phyloP scores from a whole-genome alignment of 139 green algal genomes.

The Chlamydomonas sphaeroides region DNA sequence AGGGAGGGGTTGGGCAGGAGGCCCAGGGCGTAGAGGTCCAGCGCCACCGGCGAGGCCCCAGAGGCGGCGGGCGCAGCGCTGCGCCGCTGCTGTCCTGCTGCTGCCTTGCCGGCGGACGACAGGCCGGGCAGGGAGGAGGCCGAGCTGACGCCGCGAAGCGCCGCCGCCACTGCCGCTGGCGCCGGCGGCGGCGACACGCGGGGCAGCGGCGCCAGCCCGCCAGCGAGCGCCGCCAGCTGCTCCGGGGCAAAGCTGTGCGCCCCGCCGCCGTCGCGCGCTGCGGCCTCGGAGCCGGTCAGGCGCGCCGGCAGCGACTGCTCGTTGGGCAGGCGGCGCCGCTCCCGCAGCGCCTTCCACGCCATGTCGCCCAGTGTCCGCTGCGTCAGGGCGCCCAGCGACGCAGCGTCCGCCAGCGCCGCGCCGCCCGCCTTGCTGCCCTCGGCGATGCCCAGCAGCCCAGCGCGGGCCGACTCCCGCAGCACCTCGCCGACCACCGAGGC shows the following conservation, averaged over 20 bases:
- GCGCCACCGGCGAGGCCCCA: background rate
- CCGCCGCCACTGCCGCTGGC: background rate
- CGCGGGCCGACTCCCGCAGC: too few species aligned
- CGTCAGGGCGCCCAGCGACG: too few species aligned
- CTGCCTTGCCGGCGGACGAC: too few species aligned
- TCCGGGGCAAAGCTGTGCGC: slow-evolving; percentile 30
- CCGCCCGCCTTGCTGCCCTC: too few species aligned
- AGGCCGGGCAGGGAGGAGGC: background rate
- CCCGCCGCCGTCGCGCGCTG: background rate
- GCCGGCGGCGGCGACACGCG: too few species aligned
- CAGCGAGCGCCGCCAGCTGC: background rate
- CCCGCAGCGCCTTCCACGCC: background rate
- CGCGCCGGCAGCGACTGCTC: slow-evolving; percentile 5
- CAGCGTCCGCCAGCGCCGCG: too few species aligned
- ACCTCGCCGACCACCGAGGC: too few species aligned
- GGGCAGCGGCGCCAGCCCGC: background rate
- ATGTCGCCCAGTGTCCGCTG: background rate
- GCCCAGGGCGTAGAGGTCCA: slow-evolving; percentile 16
- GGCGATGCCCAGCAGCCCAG: too few species aligned
- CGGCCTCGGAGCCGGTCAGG: background rate
- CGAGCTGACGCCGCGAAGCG: background rate
- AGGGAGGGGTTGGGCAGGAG: slow-evolving; percentile 32
- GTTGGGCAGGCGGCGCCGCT: background rate
- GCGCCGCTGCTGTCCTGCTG: background rate
- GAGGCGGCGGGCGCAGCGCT: background rate